Evolutionary conservation across 805 yeast genomes (phyloP), one percentile per base, ranked within the genome.

Genomic region (Saturnispora diversa): DNA sequence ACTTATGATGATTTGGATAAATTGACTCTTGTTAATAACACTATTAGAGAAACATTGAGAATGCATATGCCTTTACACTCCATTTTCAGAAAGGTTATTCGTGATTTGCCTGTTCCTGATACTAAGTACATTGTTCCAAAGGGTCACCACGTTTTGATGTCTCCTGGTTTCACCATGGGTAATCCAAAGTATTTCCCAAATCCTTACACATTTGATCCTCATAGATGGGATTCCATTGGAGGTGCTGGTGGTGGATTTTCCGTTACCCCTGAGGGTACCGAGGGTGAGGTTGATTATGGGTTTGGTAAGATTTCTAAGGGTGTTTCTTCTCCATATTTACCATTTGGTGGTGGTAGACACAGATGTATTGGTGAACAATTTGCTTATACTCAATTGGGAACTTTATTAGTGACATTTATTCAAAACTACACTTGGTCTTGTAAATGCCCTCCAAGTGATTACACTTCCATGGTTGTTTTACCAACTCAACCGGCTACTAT

Each of bases 261-360:
- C 27, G 52, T 45, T 22, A 38, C 41, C 9, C 50, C 49, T 13
- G 47, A 72, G 36, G 77, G 83, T 37, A 33, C 44, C 36, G 30
- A 35, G 46, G 39, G 32, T 21, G 40, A 45, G 19, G 80, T 87
- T 33, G 97, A 90, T 63, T 90, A 88, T 60, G 97, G 97, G n/a
- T 90, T 90, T 54, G 97, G 97, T 59, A 84, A 85, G 45, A 84
- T 92, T 48, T 79, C 95, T 34, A 92, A 92, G 67, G 98, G 97
- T 66, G 97, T 90, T 39, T 69, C 84, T 23, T 85, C 96, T 31
- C 95, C 97, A 44, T 92, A 86, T 66, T 75, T 92, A 60, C 98
- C 98, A 42, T 92, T 92, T 56, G 98, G 98, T 53, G 98, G 97
- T 63, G 98, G 98, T 51, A 84, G 98, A 73, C 98, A 92, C 64